A percentile compares a stretch with the other conserved stretches of the same genome.
These are phyloP conservation scores for Paraconiothyrium brasiliense DNA, from an alignment of 2,329 filamentous ascomycete species.

Conservation along the genomic window DNA sequence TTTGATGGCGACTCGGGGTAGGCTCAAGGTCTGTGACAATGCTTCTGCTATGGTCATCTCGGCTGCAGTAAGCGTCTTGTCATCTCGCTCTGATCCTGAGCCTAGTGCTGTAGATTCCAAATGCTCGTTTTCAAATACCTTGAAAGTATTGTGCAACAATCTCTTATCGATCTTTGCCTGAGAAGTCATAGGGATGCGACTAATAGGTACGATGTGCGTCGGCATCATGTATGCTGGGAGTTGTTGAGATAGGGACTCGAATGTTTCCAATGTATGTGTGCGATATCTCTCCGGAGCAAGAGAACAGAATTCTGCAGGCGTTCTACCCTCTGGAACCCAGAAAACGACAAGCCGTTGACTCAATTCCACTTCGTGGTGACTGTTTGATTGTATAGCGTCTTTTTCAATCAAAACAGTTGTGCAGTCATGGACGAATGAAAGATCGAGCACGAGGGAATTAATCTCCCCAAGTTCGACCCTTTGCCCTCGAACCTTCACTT, in stretches of 20 bases:
- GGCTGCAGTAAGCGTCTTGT: constrained; percentile 60
- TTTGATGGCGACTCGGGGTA: constrained; percentile 60
- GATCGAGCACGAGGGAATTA: constrained; percentile 67
- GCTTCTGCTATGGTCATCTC: constrained; percentile 67
- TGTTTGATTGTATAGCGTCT: constrained; percentile 13
- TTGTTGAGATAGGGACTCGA: constrained; percentile 61
- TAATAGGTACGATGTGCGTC: constrained; percentile 74
- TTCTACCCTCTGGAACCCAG: constrained; percentile 62
- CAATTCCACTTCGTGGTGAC: constrained; percentile 28
- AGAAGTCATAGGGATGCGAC: constrained; percentile 72
- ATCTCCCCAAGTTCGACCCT: constrained; percentile 83
- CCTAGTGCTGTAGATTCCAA: constrained; percentile 55
- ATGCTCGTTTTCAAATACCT: constrained; percentile 55
- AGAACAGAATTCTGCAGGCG: constrained; percentile 43
- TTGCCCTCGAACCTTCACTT: constrained; percentile 83
- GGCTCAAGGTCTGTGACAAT: constrained; percentile 62
- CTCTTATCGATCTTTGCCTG: constrained; percentile 78
- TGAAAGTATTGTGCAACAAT: constrained; percentile 61
- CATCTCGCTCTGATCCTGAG: constrained; percentile 42
- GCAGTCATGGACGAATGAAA: constrained; percentile 66
- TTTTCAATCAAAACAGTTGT: constrained; percentile 67
- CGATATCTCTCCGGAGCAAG: constrained; percentile 49
- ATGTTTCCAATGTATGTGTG: constrained; percentile 56
- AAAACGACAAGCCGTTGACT: constrained; percentile 72
- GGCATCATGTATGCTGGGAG: constrained; percentile 85